Evolutionary conservation across 2,329 filamentous ascomycete species (phyloP), one percentile per base, ranked within the genome.

Genomic region (Macroventuria anomochaeta): DNA sequence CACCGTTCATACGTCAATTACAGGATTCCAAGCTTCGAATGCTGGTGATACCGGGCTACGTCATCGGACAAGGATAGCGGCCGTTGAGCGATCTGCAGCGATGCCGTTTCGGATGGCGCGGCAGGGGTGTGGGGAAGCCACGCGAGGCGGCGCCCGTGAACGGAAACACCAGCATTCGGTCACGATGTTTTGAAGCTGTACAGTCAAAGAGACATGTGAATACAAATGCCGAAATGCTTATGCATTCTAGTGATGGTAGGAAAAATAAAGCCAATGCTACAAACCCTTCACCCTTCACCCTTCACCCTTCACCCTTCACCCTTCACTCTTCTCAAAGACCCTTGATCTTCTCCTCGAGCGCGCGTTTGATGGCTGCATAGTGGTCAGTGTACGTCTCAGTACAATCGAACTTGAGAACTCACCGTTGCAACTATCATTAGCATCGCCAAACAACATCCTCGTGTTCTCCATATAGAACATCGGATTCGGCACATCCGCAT

Each of bases 401-500:
- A 11, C 28, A 26, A 17, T 15, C 6, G 10, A 5, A 2, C 1
- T 6, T 2, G 13, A 25, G 28, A 12, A 62, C 68, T 64, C 62
- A 77, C 74, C 89, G 79, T 95, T 90, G 69, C 90, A 93, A 54
- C 88, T 89, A 55, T 85, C 83, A 78, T 91, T 93, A 17, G 92
- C 92, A 77, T 96, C 92, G 21, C 92, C 91, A 76, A 96, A 96
- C 53, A 96, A 74, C 92, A 96, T 96, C 77, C 88, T 90, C 2
- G 91, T 92, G 44, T 88, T 88, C 3, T 89, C 88, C 89, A 93
- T 93, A 76, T 88, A 95, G 75, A 96, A 95, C 90, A 96, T 93
- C 1, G 92, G 91, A 70, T 96, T 96, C 10, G 89, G 89, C 8
- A 96, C 90, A 76, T 96, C 91, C 17, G 92, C 90, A 74, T 96